phyloP scores from a whole-genome alignment of 129 eudicot species.

The Arctium lappa region DNA sequence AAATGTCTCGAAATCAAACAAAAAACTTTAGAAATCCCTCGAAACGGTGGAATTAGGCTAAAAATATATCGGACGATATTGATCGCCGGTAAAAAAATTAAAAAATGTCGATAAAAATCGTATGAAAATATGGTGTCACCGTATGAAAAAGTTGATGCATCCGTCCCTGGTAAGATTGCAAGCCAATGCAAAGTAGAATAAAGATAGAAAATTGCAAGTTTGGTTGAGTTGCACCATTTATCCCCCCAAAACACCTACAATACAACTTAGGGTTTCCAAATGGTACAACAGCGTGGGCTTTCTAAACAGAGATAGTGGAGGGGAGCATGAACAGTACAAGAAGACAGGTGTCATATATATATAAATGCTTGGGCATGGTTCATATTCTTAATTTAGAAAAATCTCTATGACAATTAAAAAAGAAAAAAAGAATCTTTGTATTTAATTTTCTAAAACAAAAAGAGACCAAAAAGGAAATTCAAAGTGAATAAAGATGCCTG shows the following conservation, averaged over 20 bases:
- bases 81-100: too few relatives aligned
- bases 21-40: too few relatives aligned
- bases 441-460: not conserved
- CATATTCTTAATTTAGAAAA: not conserved
- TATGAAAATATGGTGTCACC: too few relatives aligned
- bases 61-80: too few relatives aligned
- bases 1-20: too few relatives aligned
- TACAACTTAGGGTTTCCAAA: conserved; percentile 20
- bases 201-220: too few relatives aligned
- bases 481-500: conserved; percentile 10
- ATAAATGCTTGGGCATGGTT: conserved; percentile 2
- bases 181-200: too few relatives aligned
- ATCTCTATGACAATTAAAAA: not conserved
- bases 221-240: not conserved
- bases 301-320: conserved; percentile 6
- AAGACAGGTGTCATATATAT: conserved; percentile 7
- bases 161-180: too few relatives aligned
- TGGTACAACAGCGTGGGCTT: not conserved
- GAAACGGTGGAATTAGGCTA: too few relatives aligned
- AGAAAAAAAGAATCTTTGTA: conserved; percentile 4
- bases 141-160: too few relatives aligned
- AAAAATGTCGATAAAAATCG: too few relatives aligned
- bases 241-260: conserved; percentile 5
- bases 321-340: conserved; percentile 9
- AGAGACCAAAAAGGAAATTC: not conserved